Evolutionary conservation across 1,284 basidiomycete genomes (phyloP).

Genomic region (Leucoagaricus sp.): DNA sequence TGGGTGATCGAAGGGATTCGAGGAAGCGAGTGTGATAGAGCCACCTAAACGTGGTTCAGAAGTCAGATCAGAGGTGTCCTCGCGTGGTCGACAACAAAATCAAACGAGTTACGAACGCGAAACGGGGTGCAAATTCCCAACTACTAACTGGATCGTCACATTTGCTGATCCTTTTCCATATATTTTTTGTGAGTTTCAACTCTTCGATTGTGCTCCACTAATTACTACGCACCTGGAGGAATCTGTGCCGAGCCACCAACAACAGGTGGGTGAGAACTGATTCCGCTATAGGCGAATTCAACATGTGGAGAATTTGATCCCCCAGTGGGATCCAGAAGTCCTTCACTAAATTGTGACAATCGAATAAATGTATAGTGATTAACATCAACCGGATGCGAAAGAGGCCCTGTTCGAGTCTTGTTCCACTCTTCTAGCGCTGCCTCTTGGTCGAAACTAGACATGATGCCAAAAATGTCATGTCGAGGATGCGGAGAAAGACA

Average conservation of each 20-base stretch:
- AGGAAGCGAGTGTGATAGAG: conserved; percentile 31
- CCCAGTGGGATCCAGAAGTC: conserved; percentile 12
- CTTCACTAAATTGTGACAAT: conserved; percentile 19
- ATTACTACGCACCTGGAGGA: no score
- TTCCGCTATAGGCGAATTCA: no score
- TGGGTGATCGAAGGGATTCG: conserved; percentile 38
- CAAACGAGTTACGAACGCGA: background rate
- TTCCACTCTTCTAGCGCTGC: conserved; percentile 19
- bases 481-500: background rate
- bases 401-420: conserved; percentile 16
- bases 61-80: background rate
- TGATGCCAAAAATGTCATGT: background rate
- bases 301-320: background rate
- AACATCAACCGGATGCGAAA: conserved; percentile 9
- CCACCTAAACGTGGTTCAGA: conserved; percentile 28
- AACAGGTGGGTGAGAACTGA: no score
- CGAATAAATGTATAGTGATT: conserved; percentile 14
- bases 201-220: no score
- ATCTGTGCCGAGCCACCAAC: no score
- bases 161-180: no score
- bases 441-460: conserved; percentile 6
- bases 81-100: no score
- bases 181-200: no score
- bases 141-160: no score
- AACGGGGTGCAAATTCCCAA: conserved; percentile 6